Base-by-base conservation (phyloP, 306 rosid species). In the Macrotyloma uniflorum region DNA sequence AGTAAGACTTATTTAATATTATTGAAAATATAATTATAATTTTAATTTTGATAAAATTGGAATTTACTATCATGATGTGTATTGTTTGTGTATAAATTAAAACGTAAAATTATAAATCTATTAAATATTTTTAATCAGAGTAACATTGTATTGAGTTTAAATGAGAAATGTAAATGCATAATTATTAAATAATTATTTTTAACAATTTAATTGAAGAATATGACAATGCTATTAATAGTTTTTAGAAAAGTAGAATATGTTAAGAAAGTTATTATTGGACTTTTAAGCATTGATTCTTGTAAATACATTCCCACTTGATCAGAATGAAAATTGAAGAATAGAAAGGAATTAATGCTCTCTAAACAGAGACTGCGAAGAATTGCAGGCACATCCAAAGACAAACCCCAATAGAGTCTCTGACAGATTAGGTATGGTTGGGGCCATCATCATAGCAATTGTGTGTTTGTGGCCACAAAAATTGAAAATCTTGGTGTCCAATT, bases 381-480 rank as follows among this genome's bases (percentile, higher is more conserved):
- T 70, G 79, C 65, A 35, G 71, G 54, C 77, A 46, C 76, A 49
- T 49, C 55, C 4, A 15, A 46, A 73, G 71, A 73, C 80, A 66
- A 46, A n/a, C 20, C 66, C 40, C 82, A 50, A 64, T 12, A 42
- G 43, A 23, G 59, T 51, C 40, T 53, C 77, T 67, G 73, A 79
- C 81, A 67, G 1, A 79, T 77, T 30, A 26, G 78, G 82, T 53
- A 69, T 54, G 20, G 78, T 40, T 69, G 46, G 78, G 72, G 67
- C 64, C 28, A 55, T 79, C 13, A 69, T 74, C 35, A 49, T 36
- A 68, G 35, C 40, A 73, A 64, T 10, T 75, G 67, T 33, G 32
- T 15, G 20, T 45, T 68, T 79, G 73, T 49, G 73, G 38, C 78
- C 79, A 76, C 70, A 83, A 67, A 83, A 67, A 32, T 76, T 76